Conservation (phyloP, 306 rosid species). For the Malus sylvestris region DNA sequence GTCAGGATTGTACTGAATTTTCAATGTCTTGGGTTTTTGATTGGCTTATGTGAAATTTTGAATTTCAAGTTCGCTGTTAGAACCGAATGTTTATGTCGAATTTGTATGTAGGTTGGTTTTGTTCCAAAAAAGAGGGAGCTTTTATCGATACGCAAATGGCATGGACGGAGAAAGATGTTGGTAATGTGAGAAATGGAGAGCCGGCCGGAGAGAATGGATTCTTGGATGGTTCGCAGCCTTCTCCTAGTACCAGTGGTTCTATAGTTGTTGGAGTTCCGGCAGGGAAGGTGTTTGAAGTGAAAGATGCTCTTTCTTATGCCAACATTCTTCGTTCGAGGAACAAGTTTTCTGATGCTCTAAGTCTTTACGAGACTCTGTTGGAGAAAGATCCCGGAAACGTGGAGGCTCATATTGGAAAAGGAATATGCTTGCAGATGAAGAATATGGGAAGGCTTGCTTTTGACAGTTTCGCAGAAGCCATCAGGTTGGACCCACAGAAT, state of each 20-base stretch:
- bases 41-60: neutral
- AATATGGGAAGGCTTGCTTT: conserved; percentile 74
- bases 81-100: neutral
- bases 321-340: conserved; percentile 80
- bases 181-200: conserved; percentile 46
- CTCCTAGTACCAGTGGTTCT: conserved; percentile 42
- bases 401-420: conserved; percentile 92
- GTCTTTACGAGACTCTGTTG: conserved; percentile 59
- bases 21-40: neutral
- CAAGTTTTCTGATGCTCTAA: conserved; percentile 82
- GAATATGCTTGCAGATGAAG: conserved; percentile 97
- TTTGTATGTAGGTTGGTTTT: conserved; percentile 10
- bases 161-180: conserved; percentile 48
- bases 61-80: neutral
- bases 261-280: conserved; percentile 17
- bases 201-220: conserved; percentile 64
- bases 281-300: conserved; percentile 45
- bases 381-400: conserved; percentile 58
- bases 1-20: neutral
- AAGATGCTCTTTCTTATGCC: conserved; percentile 62
- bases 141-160: conserved; percentile 42
- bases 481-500: conserved; percentile 74
- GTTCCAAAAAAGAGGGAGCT: conserved; percentile 25
- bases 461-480: conserved; percentile 75
- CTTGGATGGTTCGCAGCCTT: conserved; percentile 43